Evolutionary conservation across 75 land plant genomes (phyloP).

Genomic region (Larix kaempferi): DNA sequence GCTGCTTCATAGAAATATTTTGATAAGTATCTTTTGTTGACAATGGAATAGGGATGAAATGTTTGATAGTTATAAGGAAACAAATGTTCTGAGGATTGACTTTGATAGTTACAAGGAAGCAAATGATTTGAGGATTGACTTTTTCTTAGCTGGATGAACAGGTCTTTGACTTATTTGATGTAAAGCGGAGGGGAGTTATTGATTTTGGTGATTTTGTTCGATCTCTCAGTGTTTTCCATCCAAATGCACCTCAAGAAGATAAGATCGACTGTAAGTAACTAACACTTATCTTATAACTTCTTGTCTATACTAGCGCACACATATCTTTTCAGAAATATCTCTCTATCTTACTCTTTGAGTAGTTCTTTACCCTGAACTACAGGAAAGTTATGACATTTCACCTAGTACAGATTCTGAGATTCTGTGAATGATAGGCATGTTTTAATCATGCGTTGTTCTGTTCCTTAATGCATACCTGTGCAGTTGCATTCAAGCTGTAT

Average conservation of each 20-base stretch:
- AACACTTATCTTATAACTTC: background rate
- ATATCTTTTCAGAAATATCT: no score
- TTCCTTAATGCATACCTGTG: conserved; percentile 15
- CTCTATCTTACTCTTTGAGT: no score
- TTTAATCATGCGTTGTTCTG: background rate
- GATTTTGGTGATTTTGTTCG: conserved; percentile 96
- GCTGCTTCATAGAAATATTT: background rate
- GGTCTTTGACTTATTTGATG: conserved; percentile 95
- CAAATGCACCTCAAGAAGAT: conserved; percentile 77
- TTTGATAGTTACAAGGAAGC: background rate
- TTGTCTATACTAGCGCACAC: background rate
- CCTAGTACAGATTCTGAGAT: background rate
- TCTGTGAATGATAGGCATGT: background rate
- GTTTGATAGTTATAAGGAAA: background rate
- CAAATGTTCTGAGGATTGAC: background rate
- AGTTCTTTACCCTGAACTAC: background rate
- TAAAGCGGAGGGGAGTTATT: conserved; percentile 73
- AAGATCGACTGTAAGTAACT: conserved; percentile 73
- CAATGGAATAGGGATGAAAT: background rate
- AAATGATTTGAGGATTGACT: background rate
- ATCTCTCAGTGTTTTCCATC: conserved; percentile 91
- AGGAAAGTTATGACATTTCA: background rate
- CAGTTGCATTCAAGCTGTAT: conserved; percentile 94
- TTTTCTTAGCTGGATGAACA: conserved; percentile 20
- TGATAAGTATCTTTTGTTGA: background rate